Evolutionary conservation across 2,329 filamentous ascomycete species (phyloP).

Genomic region (Hirsutella thompsonii): DNA sequence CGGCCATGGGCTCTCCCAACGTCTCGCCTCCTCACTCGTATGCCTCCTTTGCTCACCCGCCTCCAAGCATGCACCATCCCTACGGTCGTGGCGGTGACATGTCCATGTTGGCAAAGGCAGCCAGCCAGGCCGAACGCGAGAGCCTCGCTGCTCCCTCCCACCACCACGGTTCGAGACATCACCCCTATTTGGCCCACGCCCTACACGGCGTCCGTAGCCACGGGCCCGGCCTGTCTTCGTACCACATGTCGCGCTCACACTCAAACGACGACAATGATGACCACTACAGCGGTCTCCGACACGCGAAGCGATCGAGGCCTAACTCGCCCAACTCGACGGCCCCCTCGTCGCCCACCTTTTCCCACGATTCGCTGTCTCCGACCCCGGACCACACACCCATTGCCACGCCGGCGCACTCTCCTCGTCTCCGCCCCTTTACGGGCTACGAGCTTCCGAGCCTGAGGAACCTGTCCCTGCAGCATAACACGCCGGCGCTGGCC

Average conservation of each 20-base stretch:
- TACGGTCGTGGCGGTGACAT: conserved; percentile 41
- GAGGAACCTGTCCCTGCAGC: conserved; percentile 45
- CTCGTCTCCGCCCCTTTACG: conserved; percentile 71
- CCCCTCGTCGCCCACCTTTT: conserved; percentile 91
- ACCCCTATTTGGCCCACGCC: conserved; percentile 39
- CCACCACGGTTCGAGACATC: conserved; percentile 33
- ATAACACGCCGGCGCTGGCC: conserved; percentile 41
- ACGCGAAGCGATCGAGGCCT: conserved; percentile 78
- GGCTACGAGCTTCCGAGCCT: conserved; percentile 75
- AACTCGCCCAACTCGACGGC: conserved; percentile 93
- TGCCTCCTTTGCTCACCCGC: conserved; percentile 50
- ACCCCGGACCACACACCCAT: conserved; percentile 98
- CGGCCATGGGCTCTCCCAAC: conserved; percentile 82
- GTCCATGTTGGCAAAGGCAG: conserved; percentile 46
- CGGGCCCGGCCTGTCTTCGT: conserved; percentile 68
- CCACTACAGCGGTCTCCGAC: conserved; percentile 58
- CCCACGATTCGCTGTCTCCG: conserved; percentile 86
- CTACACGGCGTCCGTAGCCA: conserved; percentile 33
- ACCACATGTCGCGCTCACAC: conserved; percentile 86
- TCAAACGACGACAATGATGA: conserved; percentile 70
- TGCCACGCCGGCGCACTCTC: conserved; percentile 88
- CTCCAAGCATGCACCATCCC: conserved; percentile 28
- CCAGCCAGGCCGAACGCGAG: conserved; percentile 50
- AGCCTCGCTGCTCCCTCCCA: conserved; percentile 27
- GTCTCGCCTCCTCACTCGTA: conserved; percentile 90